A percentile compares a stretch with the other conserved stretches of the same genome.
Conservation (phyloP, 1,284 basidiomycete species). For the Xerocomus nothofagi region DNA sequence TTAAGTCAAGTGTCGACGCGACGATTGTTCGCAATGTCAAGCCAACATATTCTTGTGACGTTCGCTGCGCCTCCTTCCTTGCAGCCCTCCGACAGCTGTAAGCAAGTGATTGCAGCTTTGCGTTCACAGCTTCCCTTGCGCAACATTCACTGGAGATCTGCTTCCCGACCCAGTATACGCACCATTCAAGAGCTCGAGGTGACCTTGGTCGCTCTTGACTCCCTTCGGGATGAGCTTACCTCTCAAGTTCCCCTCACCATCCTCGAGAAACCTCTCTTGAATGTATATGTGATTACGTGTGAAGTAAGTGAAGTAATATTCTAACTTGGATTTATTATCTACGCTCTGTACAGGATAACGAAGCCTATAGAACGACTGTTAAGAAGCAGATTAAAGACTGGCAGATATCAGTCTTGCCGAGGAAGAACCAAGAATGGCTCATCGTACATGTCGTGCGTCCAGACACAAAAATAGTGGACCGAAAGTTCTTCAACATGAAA, state of each 20-base stretch:
- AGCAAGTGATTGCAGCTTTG: slow-evolving; percentile 65
- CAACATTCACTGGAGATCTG: slow-evolving; percentile 88
- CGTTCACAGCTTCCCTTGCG: slow-evolving; percentile 78
- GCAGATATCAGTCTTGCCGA: slow-evolving; percentile 67
- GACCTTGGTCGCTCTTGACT: slow-evolving; percentile 69
- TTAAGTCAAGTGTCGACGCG: slow-evolving; percentile 1
- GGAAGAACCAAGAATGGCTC: slow-evolving; percentile 86
- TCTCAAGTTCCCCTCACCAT: slow-evolving; percentile 77
- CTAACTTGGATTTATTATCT: not conserved
- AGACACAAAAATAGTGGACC: slow-evolving; percentile 57
- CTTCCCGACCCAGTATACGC: slow-evolving; percentile 65
- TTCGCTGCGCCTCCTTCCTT: slow-evolving; percentile 64
- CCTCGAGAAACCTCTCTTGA: slow-evolving; percentile 83
- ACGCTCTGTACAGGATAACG: slow-evolving; percentile 64
- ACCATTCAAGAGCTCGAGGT: slow-evolving; percentile 89
- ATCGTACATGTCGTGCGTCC: slow-evolving; percentile 82
- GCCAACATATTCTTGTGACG: slow-evolving; percentile 55
- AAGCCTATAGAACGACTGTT: slow-evolving; percentile 75
- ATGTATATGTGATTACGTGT: slow-evolving; percentile 84
- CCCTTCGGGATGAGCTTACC: slow-evolving; percentile 68
- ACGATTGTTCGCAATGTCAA: slow-evolving; percentile 28
- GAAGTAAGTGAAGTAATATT: slow-evolving; percentile 56
- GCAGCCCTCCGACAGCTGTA: slow-evolving; percentile 68
- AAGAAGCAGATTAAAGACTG: slow-evolving; percentile 91
- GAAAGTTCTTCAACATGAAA: slow-evolving; percentile 79